Conservation (phyloP, 1,139 yeast species). For the Pichia sp. region DNA sequence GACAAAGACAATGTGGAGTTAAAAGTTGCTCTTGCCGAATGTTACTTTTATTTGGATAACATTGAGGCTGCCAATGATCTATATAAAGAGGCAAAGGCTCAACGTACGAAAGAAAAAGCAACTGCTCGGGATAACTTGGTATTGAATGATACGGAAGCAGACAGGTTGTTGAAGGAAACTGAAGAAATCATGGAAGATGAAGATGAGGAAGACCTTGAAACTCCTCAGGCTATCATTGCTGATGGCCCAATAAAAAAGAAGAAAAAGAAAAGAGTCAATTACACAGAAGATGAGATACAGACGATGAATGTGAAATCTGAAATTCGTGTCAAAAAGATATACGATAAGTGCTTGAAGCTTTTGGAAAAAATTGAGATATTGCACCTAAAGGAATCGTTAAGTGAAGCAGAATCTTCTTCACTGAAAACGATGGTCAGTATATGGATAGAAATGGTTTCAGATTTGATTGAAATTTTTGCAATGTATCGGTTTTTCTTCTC, state of each 20-base stretch:
- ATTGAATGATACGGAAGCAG: background rate
- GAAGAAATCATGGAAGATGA: conserved; percentile 13
- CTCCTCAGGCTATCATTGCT: conserved; percentile 29
- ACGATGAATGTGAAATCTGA: conserved; percentile 58
- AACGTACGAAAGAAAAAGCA: conserved; percentile 31
- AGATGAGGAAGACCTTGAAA: conserved; percentile 22
- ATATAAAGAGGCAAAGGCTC: conserved; percentile 45
- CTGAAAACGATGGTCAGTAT: conserved; percentile 57
- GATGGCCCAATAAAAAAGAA: conserved; percentile 28
- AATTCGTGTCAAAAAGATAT: conserved; percentile 60
- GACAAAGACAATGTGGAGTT: conserved; percentile 69
- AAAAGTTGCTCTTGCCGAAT: conserved; percentile 76
- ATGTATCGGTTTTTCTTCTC: conserved; percentile 76
- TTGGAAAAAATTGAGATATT: conserved; percentile 37
- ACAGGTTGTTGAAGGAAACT: conserved; percentile 8
- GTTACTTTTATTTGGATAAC: conserved; percentile 68
- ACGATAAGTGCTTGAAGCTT: conserved; percentile 55
- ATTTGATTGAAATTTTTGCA: conserved; percentile 75
- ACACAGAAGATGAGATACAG: conserved; percentile 53
- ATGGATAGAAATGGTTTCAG: conserved; percentile 84
- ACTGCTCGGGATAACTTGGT: conserved; percentile 28
- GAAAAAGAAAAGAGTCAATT: conserved; percentile 21
- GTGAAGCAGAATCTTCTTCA: conserved; percentile 5
- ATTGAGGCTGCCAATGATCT: conserved; percentile 56
- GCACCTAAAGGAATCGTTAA: conserved; percentile 44